Evolutionary conservation across 345 rosid genomes (phyloP).

Genomic region (Fremontodendron californicum): DNA sequence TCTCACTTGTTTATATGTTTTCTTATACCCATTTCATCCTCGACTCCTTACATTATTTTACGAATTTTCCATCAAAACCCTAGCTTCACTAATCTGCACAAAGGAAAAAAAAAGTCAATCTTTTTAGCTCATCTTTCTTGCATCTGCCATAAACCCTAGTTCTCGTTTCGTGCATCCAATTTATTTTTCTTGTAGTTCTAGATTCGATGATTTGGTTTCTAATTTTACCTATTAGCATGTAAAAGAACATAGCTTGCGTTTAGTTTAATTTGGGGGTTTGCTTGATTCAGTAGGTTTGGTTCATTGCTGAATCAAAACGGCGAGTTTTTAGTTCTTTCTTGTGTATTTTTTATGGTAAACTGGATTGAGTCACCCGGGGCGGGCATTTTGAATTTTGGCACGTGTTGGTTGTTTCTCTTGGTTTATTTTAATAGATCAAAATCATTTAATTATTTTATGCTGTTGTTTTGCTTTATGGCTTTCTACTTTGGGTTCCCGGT

Average conservation of each 20-base stretch:
- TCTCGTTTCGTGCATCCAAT: constrained; percentile 19
- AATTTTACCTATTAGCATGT: constrained; percentile 6
- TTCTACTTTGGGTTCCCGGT: background rate
- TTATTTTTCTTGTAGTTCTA: constrained; percentile 3
- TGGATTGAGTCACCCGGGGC: constrained; percentile 25
- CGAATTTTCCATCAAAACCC: too few species aligned
- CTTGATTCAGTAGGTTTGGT: constrained; percentile 21
- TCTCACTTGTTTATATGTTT: background rate
- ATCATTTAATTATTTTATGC: background rate
- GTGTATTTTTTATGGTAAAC: constrained; percentile 11
- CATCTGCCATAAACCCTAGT: constrained; percentile 43
- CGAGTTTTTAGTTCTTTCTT: constrained; percentile 1
- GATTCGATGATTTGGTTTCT: constrained; percentile 15
- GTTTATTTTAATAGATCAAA: constrained; percentile 25
- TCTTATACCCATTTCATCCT: constrained; percentile 9
- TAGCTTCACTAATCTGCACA: constrained; percentile 22
- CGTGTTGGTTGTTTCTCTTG: background rate
- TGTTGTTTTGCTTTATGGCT: background rate
- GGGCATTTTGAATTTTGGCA: constrained; percentile 13
- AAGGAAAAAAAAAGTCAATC: background rate
- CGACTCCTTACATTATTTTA: too few species aligned
- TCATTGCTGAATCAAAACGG: background rate
- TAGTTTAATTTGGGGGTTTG: constrained; percentile 16
- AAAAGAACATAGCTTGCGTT: constrained; percentile 1
- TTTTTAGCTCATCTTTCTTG: constrained; percentile 16